These are phyloP conservation scores for Botrytis elliptica DNA, from an alignment of 2,329 filamentous ascomycete genomes.

Conservation along the genomic window DNA sequence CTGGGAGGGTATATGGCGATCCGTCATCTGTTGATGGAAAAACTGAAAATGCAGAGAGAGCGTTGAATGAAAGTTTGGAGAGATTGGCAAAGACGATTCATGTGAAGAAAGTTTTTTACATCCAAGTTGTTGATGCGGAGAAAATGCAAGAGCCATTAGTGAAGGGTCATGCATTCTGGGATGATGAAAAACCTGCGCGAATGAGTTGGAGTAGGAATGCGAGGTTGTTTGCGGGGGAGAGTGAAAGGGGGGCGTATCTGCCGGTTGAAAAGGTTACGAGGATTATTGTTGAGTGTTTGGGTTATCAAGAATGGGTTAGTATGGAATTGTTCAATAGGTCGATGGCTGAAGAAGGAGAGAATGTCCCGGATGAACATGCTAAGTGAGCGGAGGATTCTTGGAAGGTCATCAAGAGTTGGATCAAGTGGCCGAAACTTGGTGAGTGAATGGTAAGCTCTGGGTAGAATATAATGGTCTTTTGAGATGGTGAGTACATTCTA, in stretches of 20 bases:
- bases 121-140: slow-evolving; percentile 75
- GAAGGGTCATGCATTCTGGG: slow-evolving; percentile 55
- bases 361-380: slow-evolving; percentile 52
- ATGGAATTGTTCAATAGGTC: slow-evolving; percentile 58
- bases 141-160: slow-evolving; percentile 56
- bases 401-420: slow-evolving; percentile 33
- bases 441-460: background rate
- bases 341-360: slow-evolving; percentile 46
- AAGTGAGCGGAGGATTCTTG: slow-evolving; percentile 50
- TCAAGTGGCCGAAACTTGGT: slow-evolving; percentile 17
- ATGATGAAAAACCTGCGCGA: slow-evolving; percentile 54
- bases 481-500: background rate
- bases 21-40: slow-evolving; percentile 53
- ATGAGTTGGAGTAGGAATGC: slow-evolving; percentile 82
- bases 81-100: slow-evolving; percentile 46
- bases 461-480: background rate
- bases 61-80: slow-evolving; percentile 43
- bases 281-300: slow-evolving; percentile 50
- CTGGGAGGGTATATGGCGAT: slow-evolving; percentile 67
- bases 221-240: slow-evolving; percentile 64
- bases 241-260: slow-evolving; percentile 52
- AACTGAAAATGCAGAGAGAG: slow-evolving; percentile 54
- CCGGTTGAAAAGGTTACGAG: slow-evolving; percentile 52
- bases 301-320: slow-evolving; percentile 57
- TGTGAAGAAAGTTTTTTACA: slow-evolving; percentile 65